These are phyloP conservation scores for Rhexocercosporidium sp. DNA, from an alignment of 2,329 filamentous ascomycete species.

Conservation along the genomic window DNA sequence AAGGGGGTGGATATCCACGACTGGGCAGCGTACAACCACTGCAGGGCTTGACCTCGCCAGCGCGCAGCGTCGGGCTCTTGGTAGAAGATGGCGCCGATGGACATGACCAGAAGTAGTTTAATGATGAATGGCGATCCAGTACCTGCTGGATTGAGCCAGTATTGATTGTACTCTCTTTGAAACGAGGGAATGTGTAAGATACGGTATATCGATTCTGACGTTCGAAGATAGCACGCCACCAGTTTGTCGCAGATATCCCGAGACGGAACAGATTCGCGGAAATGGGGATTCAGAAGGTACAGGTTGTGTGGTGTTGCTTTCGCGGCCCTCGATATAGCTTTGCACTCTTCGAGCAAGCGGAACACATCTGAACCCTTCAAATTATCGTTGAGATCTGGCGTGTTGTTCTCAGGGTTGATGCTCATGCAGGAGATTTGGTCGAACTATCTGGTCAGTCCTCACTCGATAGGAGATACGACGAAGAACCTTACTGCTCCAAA, in stretches of 20 bases:
- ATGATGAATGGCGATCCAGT: conserved; percentile 26
- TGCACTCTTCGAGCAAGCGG: conserved; percentile 29
- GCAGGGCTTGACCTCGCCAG: conserved; percentile 24
- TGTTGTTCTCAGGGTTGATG: conserved; percentile 17
- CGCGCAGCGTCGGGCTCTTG: conserved; percentile 23
- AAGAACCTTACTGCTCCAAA: conserved; percentile 31
- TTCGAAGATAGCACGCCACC: conserved; percentile 49
- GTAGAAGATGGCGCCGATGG: conserved; percentile 33
- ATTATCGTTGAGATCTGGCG: conserved; percentile 1
- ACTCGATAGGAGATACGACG: neutral
- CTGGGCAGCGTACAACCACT: conserved; percentile 36
- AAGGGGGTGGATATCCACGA: conserved; percentile 38
- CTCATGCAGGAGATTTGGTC: conserved; percentile 24
- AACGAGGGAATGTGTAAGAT: conserved; percentile 55
- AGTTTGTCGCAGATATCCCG: conserved; percentile 43
- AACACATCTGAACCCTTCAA: neutral
- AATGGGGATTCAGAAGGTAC: conserved; percentile 22
- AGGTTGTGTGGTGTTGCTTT: conserved; percentile 29
- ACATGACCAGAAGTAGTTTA: conserved; percentile 36
- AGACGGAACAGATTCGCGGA: conserved; percentile 30
- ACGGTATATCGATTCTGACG: conserved; percentile 49
- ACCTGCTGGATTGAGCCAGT: conserved; percentile 45
- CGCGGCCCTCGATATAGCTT: conserved; percentile 28
- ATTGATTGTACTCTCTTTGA: conserved; percentile 47
- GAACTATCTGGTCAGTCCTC: conserved; percentile 21